phyloP scores from a whole-genome alignment of 2,329 filamentous ascomycete genomes.

The Emmonsia crescens region DNA sequence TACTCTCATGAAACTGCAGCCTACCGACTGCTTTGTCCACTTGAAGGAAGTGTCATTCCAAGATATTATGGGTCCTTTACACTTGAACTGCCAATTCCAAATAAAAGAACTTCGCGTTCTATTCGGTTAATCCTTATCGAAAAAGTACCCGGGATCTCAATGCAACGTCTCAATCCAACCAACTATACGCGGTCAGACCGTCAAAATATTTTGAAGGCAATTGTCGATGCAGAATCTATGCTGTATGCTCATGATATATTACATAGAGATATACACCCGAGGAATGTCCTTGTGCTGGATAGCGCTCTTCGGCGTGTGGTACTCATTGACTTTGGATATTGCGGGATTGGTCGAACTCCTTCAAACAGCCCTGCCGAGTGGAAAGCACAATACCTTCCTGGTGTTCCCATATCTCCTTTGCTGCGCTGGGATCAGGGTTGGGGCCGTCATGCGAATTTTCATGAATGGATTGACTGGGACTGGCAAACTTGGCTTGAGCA shows the following conservation, averaged over 20 bases:
- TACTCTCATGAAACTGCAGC: slow-evolving; percentile 5
- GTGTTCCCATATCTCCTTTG: slow-evolving; percentile 6
- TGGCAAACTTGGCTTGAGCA: slow-evolving; percentile 10
- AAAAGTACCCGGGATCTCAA: slow-evolving; percentile 5
- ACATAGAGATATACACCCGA: slow-evolving; percentile 10
- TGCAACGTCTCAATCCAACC: slow-evolving; percentile 5
- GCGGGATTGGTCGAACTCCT: background rate
- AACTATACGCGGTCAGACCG: slow-evolving; percentile 7
- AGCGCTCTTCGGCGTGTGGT: background rate
- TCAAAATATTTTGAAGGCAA: slow-evolving; percentile 10
- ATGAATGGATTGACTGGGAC: slow-evolving; percentile 12
- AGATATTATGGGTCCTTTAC: slow-evolving; percentile 8
- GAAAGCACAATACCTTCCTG: slow-evolving; percentile 1
- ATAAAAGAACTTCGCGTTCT: slow-evolving; percentile 2
- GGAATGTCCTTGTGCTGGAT: slow-evolving; percentile 9
- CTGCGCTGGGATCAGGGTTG: slow-evolving; percentile 6
- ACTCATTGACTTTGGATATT: background rate
- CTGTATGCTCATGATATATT: slow-evolving; percentile 9
- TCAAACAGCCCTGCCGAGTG: background rate
- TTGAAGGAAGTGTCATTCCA: slow-evolving; percentile 6
- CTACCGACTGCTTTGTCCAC: background rate
- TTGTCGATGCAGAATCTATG: slow-evolving; percentile 9
- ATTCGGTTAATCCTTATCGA: slow-evolving; percentile 13
- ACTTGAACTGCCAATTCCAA: background rate
- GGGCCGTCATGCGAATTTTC: slow-evolving; percentile 1